Evolutionary conservation across 768 basidiomycete species (phyloP), one percentile per base, ranked within the genome.

Genomic region (Glaciozyma martinii): DNA sequence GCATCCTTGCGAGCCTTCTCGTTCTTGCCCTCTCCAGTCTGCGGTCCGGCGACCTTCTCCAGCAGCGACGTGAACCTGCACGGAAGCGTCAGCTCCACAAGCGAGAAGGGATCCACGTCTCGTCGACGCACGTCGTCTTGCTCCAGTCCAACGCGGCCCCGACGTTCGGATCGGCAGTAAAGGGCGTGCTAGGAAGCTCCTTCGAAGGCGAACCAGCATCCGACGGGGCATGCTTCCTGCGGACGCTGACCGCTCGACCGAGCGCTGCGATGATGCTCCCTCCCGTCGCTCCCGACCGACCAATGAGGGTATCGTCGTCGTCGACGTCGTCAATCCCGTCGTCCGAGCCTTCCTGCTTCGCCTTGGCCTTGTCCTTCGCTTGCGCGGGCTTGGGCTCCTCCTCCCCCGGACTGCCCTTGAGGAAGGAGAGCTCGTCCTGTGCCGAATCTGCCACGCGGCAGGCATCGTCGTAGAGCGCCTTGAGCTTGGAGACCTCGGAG

Each of bases 351-450:
- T 25, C 27, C 7, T 49, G 62, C 42, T 25, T 40, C 40, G 40
- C n/a, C 40, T 37, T 23, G 12, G 56, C 18, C 29, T 29, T 18
- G 18, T 1, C 29, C 12, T 42, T 15, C 18, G 15, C 27, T 43
- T 27, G 29, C 25, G 40, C 21, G 23, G 27, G 10, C 40, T n/a
- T 16, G 23, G 25, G 19, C 33, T 23, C 29, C 15, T 33, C 54
- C 54, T 16, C 18, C 23, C 23, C 15, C 33, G 33, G n/a, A 21
- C 33, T 43, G 15, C 29, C 53, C 64, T 10, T 60, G 10, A 29
- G 15, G 27, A 71, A 71, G 37, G 62, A 59, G 15, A 65, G 18
- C 56, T 71, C 70, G 56, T 71, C 70, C 57, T 71, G 66, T 19
- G 59, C 37, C 10, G 40, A 33, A 25, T 67, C 70, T 15, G 63